Evolutionary conservation across 106 monocot genomes (phyloP).

Genomic region (Allium sativum): DNA sequence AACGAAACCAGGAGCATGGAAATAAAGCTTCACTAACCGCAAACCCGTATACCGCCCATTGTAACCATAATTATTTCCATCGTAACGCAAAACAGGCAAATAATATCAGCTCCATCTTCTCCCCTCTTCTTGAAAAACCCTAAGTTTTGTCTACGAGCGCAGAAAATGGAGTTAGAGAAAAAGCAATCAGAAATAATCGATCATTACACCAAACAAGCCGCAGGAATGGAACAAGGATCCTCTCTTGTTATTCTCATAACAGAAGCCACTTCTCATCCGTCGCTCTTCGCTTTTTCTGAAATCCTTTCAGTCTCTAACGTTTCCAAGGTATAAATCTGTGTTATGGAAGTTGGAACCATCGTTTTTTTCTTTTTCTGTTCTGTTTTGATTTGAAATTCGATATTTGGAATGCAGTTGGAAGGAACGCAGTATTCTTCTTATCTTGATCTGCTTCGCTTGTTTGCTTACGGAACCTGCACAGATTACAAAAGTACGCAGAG

Average conservation of each 20-base stretch:
- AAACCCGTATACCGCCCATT: too few species aligned
- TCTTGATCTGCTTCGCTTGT: conserved; percentile 70
- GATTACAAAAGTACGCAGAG: conserved; percentile 63
- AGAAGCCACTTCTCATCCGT: conserved; percentile 90
- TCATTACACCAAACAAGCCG: conserved; percentile 42
- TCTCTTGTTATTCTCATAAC: conserved; percentile 46
- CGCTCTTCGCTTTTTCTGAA: conserved; percentile 96
- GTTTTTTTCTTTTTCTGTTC: not conserved
- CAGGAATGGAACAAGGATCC: conserved; percentile 17
- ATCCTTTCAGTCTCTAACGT: conserved; percentile 68
- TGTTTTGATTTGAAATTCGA: not conserved
- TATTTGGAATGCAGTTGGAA: conserved; percentile 54
- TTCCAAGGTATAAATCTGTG: conserved; percentile 31
- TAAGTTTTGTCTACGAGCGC: too few species aligned
- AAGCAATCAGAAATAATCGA: conserved; percentile 83
- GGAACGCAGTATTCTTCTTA: conserved; percentile 45
- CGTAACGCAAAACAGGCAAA: too few species aligned
- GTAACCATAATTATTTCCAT: too few species aligned
- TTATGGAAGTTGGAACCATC: too few species aligned
- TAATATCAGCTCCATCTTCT: too few species aligned
- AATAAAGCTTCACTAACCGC: too few species aligned
- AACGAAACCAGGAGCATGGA: too few species aligned
- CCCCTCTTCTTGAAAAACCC: too few species aligned
- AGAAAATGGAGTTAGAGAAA: conserved; percentile 76
- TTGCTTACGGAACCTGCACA: conserved; percentile 88